phyloP scores from a whole-genome alignment of 495 filamentous ascomycete genomes.

The Hypoxylon trugodes region DNA sequence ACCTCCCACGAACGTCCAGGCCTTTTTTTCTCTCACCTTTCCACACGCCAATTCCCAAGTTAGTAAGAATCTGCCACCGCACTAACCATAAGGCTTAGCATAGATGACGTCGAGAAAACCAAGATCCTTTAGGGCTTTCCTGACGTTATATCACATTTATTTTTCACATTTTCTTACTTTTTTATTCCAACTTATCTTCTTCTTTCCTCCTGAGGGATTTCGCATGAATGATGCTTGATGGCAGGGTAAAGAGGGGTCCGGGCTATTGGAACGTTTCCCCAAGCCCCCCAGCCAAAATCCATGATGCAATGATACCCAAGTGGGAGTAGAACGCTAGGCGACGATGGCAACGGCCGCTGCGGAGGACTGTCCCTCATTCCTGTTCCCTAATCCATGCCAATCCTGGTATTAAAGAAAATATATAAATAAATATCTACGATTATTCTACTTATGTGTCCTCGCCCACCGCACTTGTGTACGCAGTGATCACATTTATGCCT shows the following conservation, averaged over 20 bases:
- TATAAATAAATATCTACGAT: too few relatives aligned
- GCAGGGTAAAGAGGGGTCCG: slow-evolving; percentile 10
- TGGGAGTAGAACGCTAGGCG: slow-evolving; percentile 1
- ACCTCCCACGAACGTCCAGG: slow-evolving; percentile 2
- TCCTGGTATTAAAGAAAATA: too few relatives aligned
- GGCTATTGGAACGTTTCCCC: slow-evolving; percentile 17
- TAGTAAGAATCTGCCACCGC: slow-evolving; percentile 32
- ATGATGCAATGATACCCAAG: slow-evolving; percentile 42
- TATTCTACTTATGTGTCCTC: too few relatives aligned
- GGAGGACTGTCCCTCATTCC: background rate
- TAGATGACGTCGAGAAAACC: slow-evolving; percentile 18
- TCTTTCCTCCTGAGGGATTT: background rate
- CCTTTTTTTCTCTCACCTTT: background rate
- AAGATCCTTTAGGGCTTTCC: slow-evolving; percentile 6
- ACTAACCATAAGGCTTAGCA: slow-evolving; percentile 20
- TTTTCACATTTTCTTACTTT: background rate
- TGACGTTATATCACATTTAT: slow-evolving; percentile 8
- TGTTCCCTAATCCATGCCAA: too few relatives aligned
- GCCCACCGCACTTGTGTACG: too few relatives aligned
- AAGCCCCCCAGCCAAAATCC: slow-evolving; percentile 11
- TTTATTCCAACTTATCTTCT: background rate
- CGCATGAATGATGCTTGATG: background rate
- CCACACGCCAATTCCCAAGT: slow-evolving; percentile 4
- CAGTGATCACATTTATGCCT: too few relatives aligned
- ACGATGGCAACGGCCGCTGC: slow-evolving; percentile 7